Base-by-base conservation (phyloP, 73 alveolate genomes). In the Symbiodinium pilosum region DNA sequence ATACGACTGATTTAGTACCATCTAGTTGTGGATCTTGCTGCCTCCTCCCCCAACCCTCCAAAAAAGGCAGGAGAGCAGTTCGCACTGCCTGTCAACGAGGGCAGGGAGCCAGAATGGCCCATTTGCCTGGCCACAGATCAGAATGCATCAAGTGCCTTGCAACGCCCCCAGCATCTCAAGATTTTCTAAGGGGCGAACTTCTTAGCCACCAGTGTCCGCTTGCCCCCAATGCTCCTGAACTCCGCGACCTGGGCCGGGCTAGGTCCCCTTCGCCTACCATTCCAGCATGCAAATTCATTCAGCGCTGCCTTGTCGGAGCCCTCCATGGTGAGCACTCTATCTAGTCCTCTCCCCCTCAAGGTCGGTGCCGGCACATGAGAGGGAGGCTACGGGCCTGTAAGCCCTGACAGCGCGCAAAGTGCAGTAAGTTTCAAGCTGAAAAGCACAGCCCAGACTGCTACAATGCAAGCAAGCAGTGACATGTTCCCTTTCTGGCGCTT, bases 91-190 rank as follows among this genome's bases (percentile, higher is more conserved):
- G 88, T 81, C 54, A 91, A 43, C 36, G 97, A 91, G 21, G 97
- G 97, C 81, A 91, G 51, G 51, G 97, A 91, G 42, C 97, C 97
- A 6, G 97, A 91, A 43, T 91, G 97, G 89, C 97, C 97, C 97
- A 91, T 91, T 81, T 68, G 88, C 97, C 97, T 91, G 40, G 81
- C 68, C 47, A 21, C 47, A 8, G 69, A 41, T 26, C 30, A 40
- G 21, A 41, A 44, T 83, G 81, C 30, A 64, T 0, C 81, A 3
- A 28, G 73, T 26, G 38, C 6, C 16, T 11, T 18, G 85, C 32
- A 69, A 7, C 11, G 14, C 44, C 34, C 85, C 85, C 77, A 14
- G 6, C 77, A 8, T 34, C 8, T 26, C 4, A 8, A 30, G 34
- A 73, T 8, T 12, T 2, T 4, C 44, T 42, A 73, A 30, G n/a